phyloP scores from a whole-genome alignment of 805 yeast genomes.

The Clavispora vitiphila region DNA sequence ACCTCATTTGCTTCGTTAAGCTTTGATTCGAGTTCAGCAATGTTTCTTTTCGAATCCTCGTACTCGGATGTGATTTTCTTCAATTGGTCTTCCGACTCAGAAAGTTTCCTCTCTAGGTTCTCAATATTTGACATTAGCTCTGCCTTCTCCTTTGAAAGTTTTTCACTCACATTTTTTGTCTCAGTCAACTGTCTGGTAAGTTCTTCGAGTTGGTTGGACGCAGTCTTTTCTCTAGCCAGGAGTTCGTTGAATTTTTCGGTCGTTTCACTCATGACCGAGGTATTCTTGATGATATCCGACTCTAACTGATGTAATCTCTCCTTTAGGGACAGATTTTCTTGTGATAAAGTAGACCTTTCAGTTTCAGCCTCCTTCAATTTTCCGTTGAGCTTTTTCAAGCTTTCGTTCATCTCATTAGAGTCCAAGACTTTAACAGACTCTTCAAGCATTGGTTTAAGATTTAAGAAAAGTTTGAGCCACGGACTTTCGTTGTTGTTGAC shows the following conservation, averaged over 20 bases:
- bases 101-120: not conserved
- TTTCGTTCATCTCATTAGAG: slow-evolving; percentile 51
- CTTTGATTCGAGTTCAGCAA: not conserved
- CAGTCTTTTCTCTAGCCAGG: slow-evolving; percentile 26
- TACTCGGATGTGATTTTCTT: not conserved
- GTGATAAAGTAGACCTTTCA: slow-evolving; percentile 23
- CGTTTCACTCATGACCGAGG: slow-evolving; percentile 38
- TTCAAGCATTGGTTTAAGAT: slow-evolving; percentile 69
- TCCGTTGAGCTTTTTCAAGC: slow-evolving; percentile 47
- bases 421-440: slow-evolving; percentile 59
- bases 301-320: slow-evolving; percentile 30
- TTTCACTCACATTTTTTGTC: slow-evolving; percentile 26
- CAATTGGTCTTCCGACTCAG: not conserved
- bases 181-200: slow-evolving; percentile 25
- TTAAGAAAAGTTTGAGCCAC: slow-evolving; percentile 74
- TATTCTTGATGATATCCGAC: slow-evolving; percentile 26
- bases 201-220: slow-evolving; percentile 27
- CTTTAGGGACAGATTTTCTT: slow-evolving; percentile 36
- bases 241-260: slow-evolving; percentile 42
- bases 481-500: slow-evolving; percentile 13
- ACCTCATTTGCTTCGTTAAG: slow-evolving; percentile 13
- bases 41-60: not conserved
- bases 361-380: slow-evolving; percentile 35
- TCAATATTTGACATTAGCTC: slow-evolving; percentile 16
- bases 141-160: slow-evolving; percentile 28